Evolutionary conservation across 2,329 filamentous ascomycete species (phyloP).

Genomic region (Venturiaceae sp.): DNA sequence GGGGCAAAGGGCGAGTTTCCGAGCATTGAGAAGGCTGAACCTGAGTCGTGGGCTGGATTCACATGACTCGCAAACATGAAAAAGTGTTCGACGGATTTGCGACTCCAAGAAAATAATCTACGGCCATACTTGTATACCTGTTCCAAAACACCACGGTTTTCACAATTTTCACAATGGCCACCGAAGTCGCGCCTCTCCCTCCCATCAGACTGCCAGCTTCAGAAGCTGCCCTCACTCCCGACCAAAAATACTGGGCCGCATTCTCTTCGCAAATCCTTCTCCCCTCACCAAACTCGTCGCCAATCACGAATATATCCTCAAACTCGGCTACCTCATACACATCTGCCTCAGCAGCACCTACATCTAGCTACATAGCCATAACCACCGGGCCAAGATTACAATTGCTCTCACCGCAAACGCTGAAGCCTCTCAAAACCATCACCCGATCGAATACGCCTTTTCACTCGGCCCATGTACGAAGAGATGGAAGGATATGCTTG

Average conservation of each 20-base stretch:
- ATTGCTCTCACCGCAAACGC: constrained; percentile 84
- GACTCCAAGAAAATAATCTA: not conserved
- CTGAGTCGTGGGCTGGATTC: too few species aligned
- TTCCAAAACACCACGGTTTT: not conserved
- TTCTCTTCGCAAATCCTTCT: constrained; percentile 89
- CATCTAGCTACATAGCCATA: constrained; percentile 53
- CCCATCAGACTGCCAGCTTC: constrained; percentile 76
- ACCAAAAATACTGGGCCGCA: constrained; percentile 92
- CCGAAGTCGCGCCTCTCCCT: constrained; percentile 70
- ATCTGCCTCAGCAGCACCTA: constrained; percentile 24
- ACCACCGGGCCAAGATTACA: constrained; percentile 92
- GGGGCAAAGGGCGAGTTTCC: too few species aligned
- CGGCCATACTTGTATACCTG: not conserved
- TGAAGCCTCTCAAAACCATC: constrained; percentile 88
- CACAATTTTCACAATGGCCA: constrained; percentile 70
- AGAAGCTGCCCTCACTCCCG: constrained; percentile 73
- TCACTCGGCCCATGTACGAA: constrained; percentile 77
- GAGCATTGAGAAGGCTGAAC: too few species aligned
- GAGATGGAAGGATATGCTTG: constrained; percentile 80
- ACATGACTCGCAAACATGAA: too few species aligned
- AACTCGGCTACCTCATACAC: constrained; percentile 2
- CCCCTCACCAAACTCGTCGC: constrained; percentile 80
- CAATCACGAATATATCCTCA: constrained; percentile 73
- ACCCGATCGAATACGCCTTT: constrained; percentile 72
- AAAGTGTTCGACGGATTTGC: not conserved